Conservation (phyloP, 352 stramenopile genomes). For the Globisporangium alternatum region DNA sequence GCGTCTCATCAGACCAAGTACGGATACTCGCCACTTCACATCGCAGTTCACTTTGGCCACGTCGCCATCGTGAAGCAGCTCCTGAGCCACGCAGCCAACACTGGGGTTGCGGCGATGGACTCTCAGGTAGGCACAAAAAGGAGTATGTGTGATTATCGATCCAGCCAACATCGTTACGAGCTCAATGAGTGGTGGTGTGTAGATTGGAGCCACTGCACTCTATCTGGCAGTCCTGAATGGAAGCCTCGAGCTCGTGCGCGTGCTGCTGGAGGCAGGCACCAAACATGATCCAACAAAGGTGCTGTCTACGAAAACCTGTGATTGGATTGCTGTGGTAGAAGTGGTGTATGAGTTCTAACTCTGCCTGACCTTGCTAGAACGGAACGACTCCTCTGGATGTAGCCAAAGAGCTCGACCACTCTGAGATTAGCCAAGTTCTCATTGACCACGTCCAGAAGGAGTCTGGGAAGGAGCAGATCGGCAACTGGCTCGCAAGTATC, state of each 20-base stretch:
- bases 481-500: slow-evolving; percentile 68
- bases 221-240: slow-evolving; percentile 64
- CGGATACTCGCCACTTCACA: slow-evolving; percentile 60
- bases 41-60: slow-evolving; percentile 66
- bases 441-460: slow-evolving; percentile 32
- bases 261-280: slow-evolving; percentile 36
- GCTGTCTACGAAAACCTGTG: not conserved
- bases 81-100: slow-evolving; percentile 23
- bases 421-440: slow-evolving; percentile 32
- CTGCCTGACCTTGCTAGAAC: slow-evolving; percentile 21
- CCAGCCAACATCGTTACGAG: not conserved
- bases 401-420: slow-evolving; percentile 35
- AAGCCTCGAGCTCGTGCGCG: slow-evolving; percentile 40
- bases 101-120: slow-evolving; percentile 21
- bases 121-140: slow-evolving; percentile 24
- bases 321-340: not conserved
- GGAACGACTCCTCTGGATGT: slow-evolving; percentile 61
- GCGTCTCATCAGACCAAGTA: slow-evolving; percentile 43
- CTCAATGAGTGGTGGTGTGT: not conserved
- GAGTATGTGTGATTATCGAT: not conserved
- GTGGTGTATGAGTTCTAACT: slow-evolving; percentile 1
- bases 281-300: slow-evolving; percentile 49
- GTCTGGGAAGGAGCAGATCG: slow-evolving; percentile 33
- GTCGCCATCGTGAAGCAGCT: slow-evolving; percentile 46
- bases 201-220: slow-evolving; percentile 55